Evolutionary conservation across 2,329 filamentous ascomycete species (phyloP), one percentile per base, ranked within the genome.

Genomic region (Endoconidiophora polonica): DNA sequence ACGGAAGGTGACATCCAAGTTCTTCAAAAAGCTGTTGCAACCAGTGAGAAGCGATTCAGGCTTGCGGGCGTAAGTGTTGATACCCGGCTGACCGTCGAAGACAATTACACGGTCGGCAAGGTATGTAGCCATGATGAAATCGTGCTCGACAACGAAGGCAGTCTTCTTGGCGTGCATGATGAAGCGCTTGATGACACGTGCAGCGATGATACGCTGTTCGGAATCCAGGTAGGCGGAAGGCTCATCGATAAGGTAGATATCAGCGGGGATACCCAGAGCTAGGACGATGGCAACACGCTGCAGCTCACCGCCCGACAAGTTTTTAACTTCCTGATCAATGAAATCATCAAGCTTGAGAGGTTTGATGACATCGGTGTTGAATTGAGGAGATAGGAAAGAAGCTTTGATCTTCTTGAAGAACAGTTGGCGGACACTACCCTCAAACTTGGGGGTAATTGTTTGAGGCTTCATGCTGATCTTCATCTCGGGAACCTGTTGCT

Each of bases 151-250:
- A 58, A 98, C 80, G 66, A 98, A 98, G 46, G 91, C 91, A 0
- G 91, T 98, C 79, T 96, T 96, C 80, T 96, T 96, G 60, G 87
- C 81, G 73, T 98, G 90, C 91, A 98, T 98, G 68, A 98, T 98
- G 76, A 94, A 98, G 58, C 91, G 83, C 76, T 98, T 98, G 72
- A 98, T 98, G 63, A 98, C 93, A 63, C 88, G 83, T 43, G 90
- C 83, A 55, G 88, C 90, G 59, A 98, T 81, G 62, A 98, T 94
- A 83, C 91, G 90, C 70, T 98, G 91, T 70, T 98, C 91, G 46
- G 91, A 96, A 66, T 98, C 91, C 53, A 98, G 83, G 68, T 98
- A 98, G 55, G 88, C 88, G 58, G 84, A 91, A 44, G 91, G 91
- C 70, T 98, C 91, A 63, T 98, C 91, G 61, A 98, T 98, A 56